Evolutionary conservation across 148 eudicot genomes (phyloP).

Genomic region (Selenicereus undatus): DNA sequence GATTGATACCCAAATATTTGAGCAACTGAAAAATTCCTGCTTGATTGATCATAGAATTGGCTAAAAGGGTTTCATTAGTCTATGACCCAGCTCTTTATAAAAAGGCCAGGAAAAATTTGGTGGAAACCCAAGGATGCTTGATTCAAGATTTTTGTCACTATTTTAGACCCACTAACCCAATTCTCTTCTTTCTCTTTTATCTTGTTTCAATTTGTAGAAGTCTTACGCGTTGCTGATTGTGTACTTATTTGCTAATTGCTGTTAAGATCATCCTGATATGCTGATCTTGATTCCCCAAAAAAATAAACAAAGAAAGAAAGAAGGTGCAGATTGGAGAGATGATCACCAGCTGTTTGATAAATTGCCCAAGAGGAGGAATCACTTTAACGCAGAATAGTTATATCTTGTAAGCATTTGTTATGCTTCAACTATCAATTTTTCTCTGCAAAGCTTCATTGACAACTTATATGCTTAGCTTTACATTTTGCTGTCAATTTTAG

Average conservation of each 20-base stretch:
- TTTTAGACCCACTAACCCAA: background rate
- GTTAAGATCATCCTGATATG: background rate
- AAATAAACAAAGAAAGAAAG: background rate
- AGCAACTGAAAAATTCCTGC: background rate
- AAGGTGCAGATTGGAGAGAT: background rate
- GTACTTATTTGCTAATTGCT: background rate
- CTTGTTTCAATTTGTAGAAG: background rate
- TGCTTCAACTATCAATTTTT: background rate
- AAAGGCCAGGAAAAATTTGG: slow-evolving; percentile 2
- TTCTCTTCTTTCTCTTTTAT: background rate
- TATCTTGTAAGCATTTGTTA: background rate
- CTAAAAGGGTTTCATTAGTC: background rate
- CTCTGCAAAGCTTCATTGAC: background rate
- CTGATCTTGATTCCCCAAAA: background rate
- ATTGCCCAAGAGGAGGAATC: background rate
- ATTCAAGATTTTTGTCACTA: background rate
- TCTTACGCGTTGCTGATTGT: background rate
- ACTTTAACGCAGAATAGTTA: background rate
- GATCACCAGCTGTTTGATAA: background rate
- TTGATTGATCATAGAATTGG: background rate
- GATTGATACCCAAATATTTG: background rate
- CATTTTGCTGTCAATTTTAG: background rate
- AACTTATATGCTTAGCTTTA: background rate
- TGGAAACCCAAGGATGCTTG: background rate
- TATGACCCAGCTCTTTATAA: background rate